These are phyloP conservation scores for Nannizziopsis barbatae DNA, from an alignment of 2,329 filamentous ascomycete species.

Conservation along the genomic window DNA sequence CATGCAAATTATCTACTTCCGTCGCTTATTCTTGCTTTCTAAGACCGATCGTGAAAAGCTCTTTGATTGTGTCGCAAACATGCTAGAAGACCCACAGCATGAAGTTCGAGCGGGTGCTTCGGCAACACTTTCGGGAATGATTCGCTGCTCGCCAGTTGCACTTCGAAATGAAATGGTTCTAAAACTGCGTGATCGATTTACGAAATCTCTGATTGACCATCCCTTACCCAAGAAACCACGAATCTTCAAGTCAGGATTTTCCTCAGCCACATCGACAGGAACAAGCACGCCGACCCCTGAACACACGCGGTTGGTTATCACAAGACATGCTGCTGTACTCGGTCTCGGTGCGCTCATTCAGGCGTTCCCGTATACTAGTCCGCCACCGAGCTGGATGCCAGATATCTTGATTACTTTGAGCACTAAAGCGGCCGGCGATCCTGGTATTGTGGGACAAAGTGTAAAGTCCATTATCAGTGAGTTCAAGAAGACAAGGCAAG, in stretches of 20 bases:
- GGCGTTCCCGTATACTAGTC: constrained; percentile 91
- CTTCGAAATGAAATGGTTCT: constrained; percentile 70
- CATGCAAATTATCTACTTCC: constrained; percentile 98
- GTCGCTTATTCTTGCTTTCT: constrained; percentile 78
- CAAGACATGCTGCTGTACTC: constrained; percentile 79
- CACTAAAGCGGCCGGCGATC: constrained; percentile 71
- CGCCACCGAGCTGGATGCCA: constrained; percentile 86
- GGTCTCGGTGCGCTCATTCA: constrained; percentile 84
- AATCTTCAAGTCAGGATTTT: constrained; percentile 25
- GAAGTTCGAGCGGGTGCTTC: constrained; percentile 91
- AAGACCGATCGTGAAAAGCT: constrained; percentile 63
- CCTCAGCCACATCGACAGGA: constrained; percentile 35
- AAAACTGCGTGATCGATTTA: constrained; percentile 67
- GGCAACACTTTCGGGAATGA: constrained; percentile 91
- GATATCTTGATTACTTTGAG: constrained; percentile 80
- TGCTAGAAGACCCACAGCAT: constrained; percentile 83
- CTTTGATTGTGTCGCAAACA: constrained; percentile 86
- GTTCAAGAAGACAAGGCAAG: constrained; percentile 98
- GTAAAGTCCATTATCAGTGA: constrained; percentile 90
- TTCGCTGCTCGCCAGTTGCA: constrained; percentile 75
- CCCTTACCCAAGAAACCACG: constrained; percentile 65
- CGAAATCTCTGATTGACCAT: constrained; percentile 63
- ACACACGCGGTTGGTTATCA: constrained; percentile 63
- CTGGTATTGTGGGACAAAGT: constrained; percentile 86
- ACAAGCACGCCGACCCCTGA: constrained; percentile 41